Conservation (phyloP, 352 stramenopile species). For the Lagenidium giganteum region DNA sequence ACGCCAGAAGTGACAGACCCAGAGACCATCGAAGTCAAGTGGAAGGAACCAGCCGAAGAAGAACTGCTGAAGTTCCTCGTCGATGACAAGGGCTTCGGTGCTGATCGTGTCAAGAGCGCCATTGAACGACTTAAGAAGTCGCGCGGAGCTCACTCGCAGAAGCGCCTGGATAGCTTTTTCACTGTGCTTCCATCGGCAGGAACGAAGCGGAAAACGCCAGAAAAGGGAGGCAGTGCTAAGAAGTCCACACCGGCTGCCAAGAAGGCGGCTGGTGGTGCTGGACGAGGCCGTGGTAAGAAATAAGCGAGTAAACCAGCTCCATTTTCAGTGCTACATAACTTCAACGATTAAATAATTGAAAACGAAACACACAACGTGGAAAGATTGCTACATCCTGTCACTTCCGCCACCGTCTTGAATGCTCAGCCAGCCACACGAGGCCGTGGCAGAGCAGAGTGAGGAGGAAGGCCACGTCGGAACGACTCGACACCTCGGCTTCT, state of each 20-base stretch:
- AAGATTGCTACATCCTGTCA: conserved; percentile 16
- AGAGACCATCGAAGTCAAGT: conserved; percentile 90
- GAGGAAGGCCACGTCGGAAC: conserved; percentile 73
- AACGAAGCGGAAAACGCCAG: conserved; percentile 59
- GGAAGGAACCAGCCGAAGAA: conserved; percentile 87
- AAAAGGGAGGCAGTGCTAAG: conserved; percentile 27
- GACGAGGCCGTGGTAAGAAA: conserved; percentile 71
- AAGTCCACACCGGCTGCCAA: conserved; percentile 19
- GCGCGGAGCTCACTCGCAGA: conserved; percentile 92
- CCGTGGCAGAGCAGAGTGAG: conserved; percentile 77
- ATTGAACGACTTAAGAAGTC: conserved; percentile 97
- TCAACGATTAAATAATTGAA: too few species aligned
- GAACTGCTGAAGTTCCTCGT: conserved; percentile 93
- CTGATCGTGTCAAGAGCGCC: conserved; percentile 86
- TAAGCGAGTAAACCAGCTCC: too few species aligned
- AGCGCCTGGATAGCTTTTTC: conserved; percentile 97
- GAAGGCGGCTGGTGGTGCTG: too few species aligned
- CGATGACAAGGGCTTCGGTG: conserved; percentile 96
- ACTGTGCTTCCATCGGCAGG: conserved; percentile 59
- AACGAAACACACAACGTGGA: too few species aligned
- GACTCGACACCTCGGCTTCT: conserved; percentile 59
- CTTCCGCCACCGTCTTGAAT: conserved; percentile 53
- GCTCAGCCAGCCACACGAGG: conserved; percentile 74
- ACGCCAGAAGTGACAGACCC: conserved; percentile 60
- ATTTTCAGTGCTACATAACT: too few species aligned